Conservation (phyloP, 2,329 filamentous ascomycete genomes). For the Fusarium pseudograminearum region DNA sequence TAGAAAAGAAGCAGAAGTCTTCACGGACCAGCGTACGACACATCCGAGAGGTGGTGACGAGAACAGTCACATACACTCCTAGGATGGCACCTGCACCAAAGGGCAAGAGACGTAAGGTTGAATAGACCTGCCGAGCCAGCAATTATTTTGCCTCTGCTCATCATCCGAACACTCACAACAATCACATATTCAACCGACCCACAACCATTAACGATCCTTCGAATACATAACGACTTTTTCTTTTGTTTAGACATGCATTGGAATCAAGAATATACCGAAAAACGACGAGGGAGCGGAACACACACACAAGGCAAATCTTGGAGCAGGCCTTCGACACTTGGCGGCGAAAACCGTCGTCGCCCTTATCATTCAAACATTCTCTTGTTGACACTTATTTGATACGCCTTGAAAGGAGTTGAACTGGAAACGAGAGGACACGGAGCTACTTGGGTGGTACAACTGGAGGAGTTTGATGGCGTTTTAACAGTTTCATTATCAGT, state of each 20-base stretch:
- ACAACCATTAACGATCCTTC: constrained; percentile 39
- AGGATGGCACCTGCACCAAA: constrained; percentile 89
- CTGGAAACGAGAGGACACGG: constrained; percentile 31
- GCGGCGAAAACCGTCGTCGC: constrained; percentile 18
- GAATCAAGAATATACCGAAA: constrained; percentile 34
- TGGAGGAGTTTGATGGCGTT: constrained; percentile 49
- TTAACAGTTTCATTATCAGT: constrained; percentile 37
- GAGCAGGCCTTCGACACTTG: constrained; percentile 31
- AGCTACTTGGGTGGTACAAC: constrained; percentile 38
- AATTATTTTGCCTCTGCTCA: background rate
- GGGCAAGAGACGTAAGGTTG: constrained; percentile 87
- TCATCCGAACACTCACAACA: constrained; percentile 20
- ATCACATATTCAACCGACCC: constrained; percentile 14
- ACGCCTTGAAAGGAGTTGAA: constrained; percentile 37
- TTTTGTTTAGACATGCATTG: constrained; percentile 47
- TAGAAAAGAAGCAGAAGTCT: constrained; percentile 69
- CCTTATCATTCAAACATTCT: constrained; percentile 35
- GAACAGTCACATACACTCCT: constrained; percentile 91
- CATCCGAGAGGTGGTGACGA: constrained; percentile 91
- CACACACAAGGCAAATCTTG: constrained; percentile 25
- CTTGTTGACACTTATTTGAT: constrained; percentile 29
- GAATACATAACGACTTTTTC: constrained; percentile 44
- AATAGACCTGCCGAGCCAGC: constrained; percentile 48
- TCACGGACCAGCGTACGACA: constrained; percentile 73
- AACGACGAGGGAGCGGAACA: constrained; percentile 34